Evolutionary conservation across 345 rosid species (phyloP), one percentile per base, ranked within the genome.

Genomic region (Acer saccharum): DNA sequence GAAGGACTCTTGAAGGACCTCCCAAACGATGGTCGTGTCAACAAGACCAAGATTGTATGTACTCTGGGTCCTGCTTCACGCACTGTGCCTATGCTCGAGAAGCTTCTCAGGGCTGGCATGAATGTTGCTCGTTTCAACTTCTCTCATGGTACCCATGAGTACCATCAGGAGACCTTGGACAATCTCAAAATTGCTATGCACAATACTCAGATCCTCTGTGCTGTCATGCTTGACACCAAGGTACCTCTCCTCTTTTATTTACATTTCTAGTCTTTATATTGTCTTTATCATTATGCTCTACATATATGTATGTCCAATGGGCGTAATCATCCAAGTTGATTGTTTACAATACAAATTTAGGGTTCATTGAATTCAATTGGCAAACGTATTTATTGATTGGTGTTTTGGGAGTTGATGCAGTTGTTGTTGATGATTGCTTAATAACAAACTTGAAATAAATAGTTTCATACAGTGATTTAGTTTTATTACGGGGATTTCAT

Each of bases 41-140:
- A 98, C 2, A 93, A 83, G 77, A 93, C 98, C 2, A 95, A 95
- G 90, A 93, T 93, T 10, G 97, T 95, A 2, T 95, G 99, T 81
- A 95, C 97, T 62, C 80, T 95, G n/a, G 98, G 99, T 11, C 99
- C 97, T 3, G 92, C 99, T 66, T 95, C 99, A 0, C 90, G 98
- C 1, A 80, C 92, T 6, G 97, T 95, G 60, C 80, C 88, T 4
- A 93, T 93, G 99, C 55, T 90, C 2, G 97, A 93, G 88, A 95
- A 95, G 90, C 92, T 95, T 83, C 83, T 93, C 20, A 92, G 75
- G 77, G 98, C 98, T 7, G 98, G 98, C 55, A 93, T 95, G 99
- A 95, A 95, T 75, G 98, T 95, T 7, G 98, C 96, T 66, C 97
- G 98, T 48, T 95, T 95, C 96, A 95, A 95, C 82, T 95, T 95